A percentile compares a stretch with the other conserved stretches of the same genome.
phyloP scores from a whole-genome alignment of 345 rosid genomes.

The Eucalyptus guilfoylei region DNA sequence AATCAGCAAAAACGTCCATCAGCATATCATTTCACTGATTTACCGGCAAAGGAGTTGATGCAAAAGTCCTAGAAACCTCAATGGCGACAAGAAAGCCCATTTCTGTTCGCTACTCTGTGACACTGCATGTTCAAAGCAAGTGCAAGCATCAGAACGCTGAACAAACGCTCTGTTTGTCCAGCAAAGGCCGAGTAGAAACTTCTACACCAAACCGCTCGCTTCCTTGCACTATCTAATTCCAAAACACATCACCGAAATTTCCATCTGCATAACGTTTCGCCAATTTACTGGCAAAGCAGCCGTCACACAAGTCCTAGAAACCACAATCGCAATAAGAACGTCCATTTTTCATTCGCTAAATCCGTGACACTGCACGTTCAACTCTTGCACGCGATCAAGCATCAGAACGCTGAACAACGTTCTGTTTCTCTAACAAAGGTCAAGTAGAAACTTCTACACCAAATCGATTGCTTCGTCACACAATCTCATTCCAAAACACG shows the following conservation, averaged over 20 bases:
- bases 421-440: not conserved
- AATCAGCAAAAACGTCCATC: not conserved
- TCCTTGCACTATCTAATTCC: not conserved
- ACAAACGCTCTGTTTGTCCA: not conserved
- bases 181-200: not conserved
- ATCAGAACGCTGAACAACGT: not conserved
- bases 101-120: not conserved
- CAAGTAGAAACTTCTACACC: not conserved
- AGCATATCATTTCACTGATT: not conserved
- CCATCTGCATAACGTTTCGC: not conserved
- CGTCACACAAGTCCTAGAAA: not conserved
- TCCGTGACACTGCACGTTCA: not conserved
- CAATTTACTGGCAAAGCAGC: not conserved
- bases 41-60: not conserved
- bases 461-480: not conserved
- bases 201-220: not conserved
- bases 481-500: not conserved
- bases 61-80: not conserved
- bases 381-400: not conserved
- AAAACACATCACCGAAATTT: rapidly evolving
- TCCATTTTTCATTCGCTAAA: not conserved
- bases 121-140: not conserved
- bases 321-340: not conserved
- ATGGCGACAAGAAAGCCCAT: not conserved
- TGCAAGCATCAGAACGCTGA: not conserved